Conservation (phyloP, 2,329 filamentous ascomycete genomes). For the Chrysoporthe cubensis region DNA sequence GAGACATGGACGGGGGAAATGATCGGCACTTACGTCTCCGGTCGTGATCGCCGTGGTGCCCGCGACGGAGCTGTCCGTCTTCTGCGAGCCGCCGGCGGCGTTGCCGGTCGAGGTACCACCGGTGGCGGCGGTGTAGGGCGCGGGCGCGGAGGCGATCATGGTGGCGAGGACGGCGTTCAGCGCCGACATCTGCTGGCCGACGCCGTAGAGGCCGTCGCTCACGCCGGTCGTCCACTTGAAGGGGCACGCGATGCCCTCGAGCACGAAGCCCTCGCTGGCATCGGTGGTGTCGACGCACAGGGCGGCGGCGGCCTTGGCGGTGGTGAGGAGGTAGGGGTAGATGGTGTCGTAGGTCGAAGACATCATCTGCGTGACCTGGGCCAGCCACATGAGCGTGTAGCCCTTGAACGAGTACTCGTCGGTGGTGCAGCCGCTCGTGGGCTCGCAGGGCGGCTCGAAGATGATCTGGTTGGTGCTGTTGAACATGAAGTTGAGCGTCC, state of each 20-base stretch:
- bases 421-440: slow-evolving; percentile 60
- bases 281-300: slow-evolving; percentile 65
- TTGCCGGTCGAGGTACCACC: slow-evolving; percentile 56
- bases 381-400: slow-evolving; percentile 67
- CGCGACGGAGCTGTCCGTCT: slow-evolving; percentile 32
- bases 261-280: slow-evolving; percentile 60
- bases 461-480: slow-evolving; percentile 62
- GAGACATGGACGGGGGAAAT: slow-evolving; percentile 18
- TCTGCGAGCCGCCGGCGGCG: slow-evolving; percentile 43
- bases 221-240: slow-evolving; percentile 62
- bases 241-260: slow-evolving; percentile 62
- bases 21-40: slow-evolving; percentile 31
- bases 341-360: slow-evolving; percentile 60
- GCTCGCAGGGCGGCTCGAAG: slow-evolving; percentile 69
- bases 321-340: slow-evolving; percentile 58
- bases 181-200: slow-evolving; percentile 63
- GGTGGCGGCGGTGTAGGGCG: slow-evolving; percentile 50
- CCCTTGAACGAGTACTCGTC: slow-evolving; percentile 78
- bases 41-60: slow-evolving; percentile 17
- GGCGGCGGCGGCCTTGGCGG: slow-evolving; percentile 62
- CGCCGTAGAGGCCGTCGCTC: slow-evolving; percentile 57
- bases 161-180: slow-evolving; percentile 60
- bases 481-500: slow-evolving; percentile 56
- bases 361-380: slow-evolving; percentile 61
- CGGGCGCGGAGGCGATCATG: slow-evolving; percentile 39